Base-by-base conservation (phyloP, 345 rosid species). In the Pugionium dolabratum region DNA sequence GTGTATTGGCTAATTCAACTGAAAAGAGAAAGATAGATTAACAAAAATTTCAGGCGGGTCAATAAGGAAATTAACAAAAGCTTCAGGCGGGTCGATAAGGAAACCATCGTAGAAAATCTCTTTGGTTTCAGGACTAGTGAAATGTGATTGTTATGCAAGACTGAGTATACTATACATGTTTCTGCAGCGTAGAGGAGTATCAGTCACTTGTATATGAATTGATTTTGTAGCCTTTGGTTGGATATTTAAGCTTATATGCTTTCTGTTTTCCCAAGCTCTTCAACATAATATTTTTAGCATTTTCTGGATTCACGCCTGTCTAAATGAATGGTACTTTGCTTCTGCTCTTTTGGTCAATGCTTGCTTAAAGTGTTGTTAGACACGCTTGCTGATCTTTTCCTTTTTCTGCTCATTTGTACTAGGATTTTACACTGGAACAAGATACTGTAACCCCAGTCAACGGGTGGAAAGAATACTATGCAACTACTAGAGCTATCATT, bases 401-500 rank as follows among this genome's bases (percentile, higher is more conserved):
- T 18, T 25, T 63, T 4, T 1, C 8, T 66, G 59, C 6, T 46
- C 31, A 33, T 36, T n/a, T 44, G 3, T 64, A 36, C 40, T 72
- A 95, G 96, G 99, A 95, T 83, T 95, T 91, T 75, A 91, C 96
- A 1, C 48, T 81, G 80, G 97, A 95, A 67, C 99, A 95, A 85
- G 90, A 80, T 81, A 79, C 60, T 30, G 81, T 95, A 59, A 85
- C 75, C 1, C 98, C 98, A 8, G 89, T 80, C 47, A 85, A 82
- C 75, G 98, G 98, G 49, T 95, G 99, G 98, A 95, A 95, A 73
- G 94, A 87, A 5, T 95, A 95, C 79, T 95, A 95, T 73, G 98
- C 99, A 1, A 84, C 90, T 40, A 95, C 98, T 48, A 95, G 96
- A 82, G 91, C 87, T 33, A 81, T 95, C 66, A 79, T 87, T 74